phyloP scores from a whole-genome alignment of 768 basidiomycete species.

The Russula lepida region DNA sequence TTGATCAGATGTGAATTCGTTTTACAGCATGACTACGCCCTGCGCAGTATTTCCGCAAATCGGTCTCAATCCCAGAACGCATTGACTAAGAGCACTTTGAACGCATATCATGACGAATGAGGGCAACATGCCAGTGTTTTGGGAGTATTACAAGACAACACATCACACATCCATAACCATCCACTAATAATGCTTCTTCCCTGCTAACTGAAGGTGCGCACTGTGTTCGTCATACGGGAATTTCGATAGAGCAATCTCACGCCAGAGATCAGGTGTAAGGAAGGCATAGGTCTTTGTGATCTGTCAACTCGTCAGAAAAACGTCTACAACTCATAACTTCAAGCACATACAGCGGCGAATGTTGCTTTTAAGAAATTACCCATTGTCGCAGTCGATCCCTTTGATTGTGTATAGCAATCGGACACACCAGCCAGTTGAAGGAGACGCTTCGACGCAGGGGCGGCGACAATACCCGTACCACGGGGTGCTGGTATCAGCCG shows the following conservation, averaged over 20 bases:
- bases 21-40: no score
- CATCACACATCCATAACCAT: neutral
- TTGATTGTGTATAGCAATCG: conserved; percentile 96
- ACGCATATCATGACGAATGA: neutral
- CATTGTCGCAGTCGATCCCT: conserved; percentile 98
- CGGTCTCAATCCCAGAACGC: neutral
- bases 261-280: conserved; percentile 98
- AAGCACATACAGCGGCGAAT: conserved; percentile 68
- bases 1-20: no score
- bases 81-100: neutral
- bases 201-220: conserved; percentile 77
- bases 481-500: conserved; percentile 97
- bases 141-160: conserved; percentile 11
- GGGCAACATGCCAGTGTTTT: conserved; percentile 15
- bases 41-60: no score
- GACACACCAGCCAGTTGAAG: conserved; percentile 96
- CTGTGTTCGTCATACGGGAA: conserved; percentile 94
- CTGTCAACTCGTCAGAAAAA: conserved; percentile 31
- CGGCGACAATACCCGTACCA: conserved; percentile 99
- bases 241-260: conserved; percentile 83
- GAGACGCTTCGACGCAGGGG: conserved; percentile 93
- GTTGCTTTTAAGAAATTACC: conserved; percentile 99
- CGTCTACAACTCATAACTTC: neutral
- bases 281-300: conserved; percentile 98
- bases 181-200: conserved; percentile 62